Conservation (phyloP, 202 grass and related monocot species). For the Tripidium arundinaceum region DNA sequence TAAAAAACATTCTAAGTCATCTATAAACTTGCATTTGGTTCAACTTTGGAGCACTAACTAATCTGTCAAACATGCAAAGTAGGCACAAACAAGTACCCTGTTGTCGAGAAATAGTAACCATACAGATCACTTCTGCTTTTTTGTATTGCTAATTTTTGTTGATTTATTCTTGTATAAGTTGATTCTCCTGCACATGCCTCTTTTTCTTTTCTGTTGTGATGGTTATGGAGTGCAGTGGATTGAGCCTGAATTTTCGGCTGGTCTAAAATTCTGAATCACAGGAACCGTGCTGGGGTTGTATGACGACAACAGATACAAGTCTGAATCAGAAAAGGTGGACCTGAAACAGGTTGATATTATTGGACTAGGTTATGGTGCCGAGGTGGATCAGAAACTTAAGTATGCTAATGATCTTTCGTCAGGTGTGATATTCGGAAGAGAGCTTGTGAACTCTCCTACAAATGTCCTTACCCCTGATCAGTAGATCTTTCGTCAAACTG, state of each 20-base stretch:
- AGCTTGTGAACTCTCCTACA: constrained; percentile 91
- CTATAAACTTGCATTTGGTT: no score
- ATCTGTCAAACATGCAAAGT: no score
- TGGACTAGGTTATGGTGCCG: constrained; percentile 58
- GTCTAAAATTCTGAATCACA: not conserved
- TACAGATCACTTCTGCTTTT: no score
- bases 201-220: not conserved
- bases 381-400: constrained; percentile 70
- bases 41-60: no score
- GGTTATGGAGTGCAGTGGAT: not conserved
- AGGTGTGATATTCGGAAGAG: constrained; percentile 88
- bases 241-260: constrained; percentile 2
- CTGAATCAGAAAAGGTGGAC: constrained; percentile 48
- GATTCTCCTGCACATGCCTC: not conserved
- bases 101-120: no score
- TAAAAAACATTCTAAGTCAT: no score
- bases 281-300: not conserved
- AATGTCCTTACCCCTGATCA: constrained; percentile 93
- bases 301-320: constrained; percentile 45
- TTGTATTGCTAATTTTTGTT: no score
- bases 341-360: constrained; percentile 86
- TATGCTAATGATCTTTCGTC: constrained; percentile 65
- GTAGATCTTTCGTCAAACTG: not conserved
- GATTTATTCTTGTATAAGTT: no score
- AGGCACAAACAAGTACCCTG: no score